Percentiles rank a stretch among this genome's conserved stretches.
phyloP scores from a whole-genome alignment of 768 basidiomycete genomes.

The Imleria badia region DNA sequence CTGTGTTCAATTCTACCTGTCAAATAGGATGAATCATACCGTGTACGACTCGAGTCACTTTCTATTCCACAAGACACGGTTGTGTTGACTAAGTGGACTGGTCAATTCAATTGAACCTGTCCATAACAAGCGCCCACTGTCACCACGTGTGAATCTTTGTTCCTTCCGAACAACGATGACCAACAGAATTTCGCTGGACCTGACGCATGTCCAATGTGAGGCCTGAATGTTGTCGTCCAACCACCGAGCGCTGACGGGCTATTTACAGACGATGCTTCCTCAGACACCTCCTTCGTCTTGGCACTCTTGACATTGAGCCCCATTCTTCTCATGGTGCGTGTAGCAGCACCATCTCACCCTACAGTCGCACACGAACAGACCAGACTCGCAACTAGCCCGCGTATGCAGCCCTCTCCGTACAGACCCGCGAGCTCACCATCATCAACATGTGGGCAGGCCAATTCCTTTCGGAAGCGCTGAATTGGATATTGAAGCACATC shows the following conservation, averaged over 20 bases:
- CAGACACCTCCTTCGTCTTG: constrained; percentile 52
- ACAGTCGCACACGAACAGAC: background rate
- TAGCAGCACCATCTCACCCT: background rate
- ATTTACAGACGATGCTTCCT: constrained; percentile 58
- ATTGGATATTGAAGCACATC: constrained; percentile 63
- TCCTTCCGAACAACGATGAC: background rate
- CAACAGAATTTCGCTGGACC: constrained; percentile 49
- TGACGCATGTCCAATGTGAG: constrained; percentile 69
- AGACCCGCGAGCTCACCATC: constrained; percentile 77
- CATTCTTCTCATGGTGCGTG: constrained; percentile 66
- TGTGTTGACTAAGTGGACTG: too few relatives aligned
- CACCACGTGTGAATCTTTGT: too few relatives aligned
- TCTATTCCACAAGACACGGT: too few relatives aligned
- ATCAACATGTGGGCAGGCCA: constrained; percentile 86
- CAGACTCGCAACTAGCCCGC: constrained; percentile 52
- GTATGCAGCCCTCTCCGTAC: constrained; percentile 71
- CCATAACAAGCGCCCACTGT: too few relatives aligned
- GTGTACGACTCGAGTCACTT: too few relatives aligned
- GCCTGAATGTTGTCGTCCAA: background rate
- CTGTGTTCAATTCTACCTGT: background rate
- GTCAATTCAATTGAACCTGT: too few relatives aligned
- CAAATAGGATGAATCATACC: too few relatives aligned
- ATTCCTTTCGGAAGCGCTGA: constrained; percentile 66
- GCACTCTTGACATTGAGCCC: constrained; percentile 69
- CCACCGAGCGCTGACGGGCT: constrained; percentile 1